phyloP scores from a whole-genome alignment of 2,329 filamentous ascomycete genomes.

The Fusarium coffeatum region DNA sequence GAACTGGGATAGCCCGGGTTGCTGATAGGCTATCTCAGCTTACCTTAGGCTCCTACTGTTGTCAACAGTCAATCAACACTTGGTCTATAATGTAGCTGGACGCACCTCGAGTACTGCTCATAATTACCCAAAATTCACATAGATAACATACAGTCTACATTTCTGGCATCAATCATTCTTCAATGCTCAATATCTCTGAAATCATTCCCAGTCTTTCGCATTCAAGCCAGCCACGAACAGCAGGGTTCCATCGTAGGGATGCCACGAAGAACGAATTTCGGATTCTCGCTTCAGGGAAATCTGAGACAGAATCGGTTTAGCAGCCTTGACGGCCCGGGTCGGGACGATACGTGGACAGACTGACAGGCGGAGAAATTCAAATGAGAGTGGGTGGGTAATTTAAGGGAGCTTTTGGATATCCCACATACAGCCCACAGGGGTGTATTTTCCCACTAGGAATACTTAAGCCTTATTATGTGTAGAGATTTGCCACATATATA shows the following conservation, averaged over 20 bases:
- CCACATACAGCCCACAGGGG: no score
- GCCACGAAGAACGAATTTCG: background rate
- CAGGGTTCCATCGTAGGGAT: background rate
- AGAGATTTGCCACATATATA: no score
- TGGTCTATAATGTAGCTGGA: background rate
- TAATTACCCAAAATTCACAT: background rate
- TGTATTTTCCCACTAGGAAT: no score
- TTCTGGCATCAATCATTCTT: background rate
- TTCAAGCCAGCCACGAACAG: background rate
- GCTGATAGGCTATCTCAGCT: background rate
- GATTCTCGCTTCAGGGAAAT: background rate
- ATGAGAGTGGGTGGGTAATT: background rate
- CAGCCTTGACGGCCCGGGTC: background rate
- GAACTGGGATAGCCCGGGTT: background rate
- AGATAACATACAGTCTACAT: background rate
- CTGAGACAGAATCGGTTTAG: background rate
- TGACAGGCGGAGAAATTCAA: background rate
- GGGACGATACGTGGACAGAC: background rate
- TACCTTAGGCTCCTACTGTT: background rate
- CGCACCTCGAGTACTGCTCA: background rate
- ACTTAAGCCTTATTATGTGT: no score
- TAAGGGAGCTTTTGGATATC: background rate
- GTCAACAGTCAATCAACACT: background rate
- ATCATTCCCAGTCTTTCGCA: background rate
- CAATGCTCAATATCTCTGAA: background rate